These are phyloP conservation scores for Pilatotrama ljubarskyi DNA, from an alignment of 768 basidiomycete genomes.

Conservation along the genomic window DNA sequence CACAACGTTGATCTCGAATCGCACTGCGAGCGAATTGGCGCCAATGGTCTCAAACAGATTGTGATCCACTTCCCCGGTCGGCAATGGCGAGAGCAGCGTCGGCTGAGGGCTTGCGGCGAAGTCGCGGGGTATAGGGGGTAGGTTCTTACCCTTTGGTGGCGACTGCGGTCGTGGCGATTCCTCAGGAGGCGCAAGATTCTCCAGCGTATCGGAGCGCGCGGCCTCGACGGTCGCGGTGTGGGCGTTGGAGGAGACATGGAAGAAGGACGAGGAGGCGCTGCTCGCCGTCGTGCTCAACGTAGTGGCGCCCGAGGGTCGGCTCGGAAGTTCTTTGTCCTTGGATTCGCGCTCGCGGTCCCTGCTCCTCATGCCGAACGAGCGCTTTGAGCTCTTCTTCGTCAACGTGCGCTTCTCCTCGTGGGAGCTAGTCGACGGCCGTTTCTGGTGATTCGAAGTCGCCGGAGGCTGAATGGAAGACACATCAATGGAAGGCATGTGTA, in stretches of 20 bases:
- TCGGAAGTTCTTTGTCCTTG: constrained; percentile 50
- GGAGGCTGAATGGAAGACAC: constrained; percentile 63
- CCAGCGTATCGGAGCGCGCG: constrained; percentile 30
- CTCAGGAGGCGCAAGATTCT: constrained; percentile 16
- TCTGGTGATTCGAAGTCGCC: constrained; percentile 40
- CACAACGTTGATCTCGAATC: constrained; percentile 96
- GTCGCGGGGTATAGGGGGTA: constrained; percentile 83
- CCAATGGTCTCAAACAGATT: constrained; percentile 74
- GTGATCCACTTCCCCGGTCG: constrained; percentile 65
- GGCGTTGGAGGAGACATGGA: constrained; percentile 69
- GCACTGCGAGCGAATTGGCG: constrained; percentile 79
- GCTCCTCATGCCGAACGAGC: constrained; percentile 73
- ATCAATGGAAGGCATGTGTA: constrained; percentile 93
- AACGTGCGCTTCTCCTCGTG: constrained; percentile 57
- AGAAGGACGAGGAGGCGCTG: constrained; percentile 82
- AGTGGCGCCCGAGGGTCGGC: constrained; percentile 45
- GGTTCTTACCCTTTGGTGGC: constrained; percentile 58
- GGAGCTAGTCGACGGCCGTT: constrained; percentile 50
- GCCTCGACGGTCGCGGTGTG: constrained; percentile 41
- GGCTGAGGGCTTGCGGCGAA: constrained; percentile 40
- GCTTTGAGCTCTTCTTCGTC: constrained; percentile 73
- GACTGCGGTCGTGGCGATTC: constrained; percentile 45
- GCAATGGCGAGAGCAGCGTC: constrained; percentile 48
- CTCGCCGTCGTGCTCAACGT: constrained; percentile 66
- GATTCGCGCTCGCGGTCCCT: constrained; percentile 47